phyloP scores from a whole-genome alignment of 208 protist species.

The Wallacemonas rigidus region DNA sequence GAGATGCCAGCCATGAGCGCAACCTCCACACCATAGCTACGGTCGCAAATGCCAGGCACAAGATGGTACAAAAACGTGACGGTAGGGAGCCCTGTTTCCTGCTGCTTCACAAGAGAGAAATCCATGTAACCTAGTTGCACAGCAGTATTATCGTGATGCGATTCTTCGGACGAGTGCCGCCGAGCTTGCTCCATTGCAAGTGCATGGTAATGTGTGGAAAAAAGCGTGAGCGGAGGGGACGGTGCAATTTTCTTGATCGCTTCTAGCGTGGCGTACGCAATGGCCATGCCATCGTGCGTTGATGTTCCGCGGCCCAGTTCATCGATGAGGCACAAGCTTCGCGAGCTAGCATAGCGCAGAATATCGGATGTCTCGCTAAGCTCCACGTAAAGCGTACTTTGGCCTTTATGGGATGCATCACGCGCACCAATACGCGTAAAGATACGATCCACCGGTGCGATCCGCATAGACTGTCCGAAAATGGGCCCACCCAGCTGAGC shows the following conservation, averaged over 20 bases:
- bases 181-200: constrained; percentile 86
- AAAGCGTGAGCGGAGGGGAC: constrained; percentile 83
- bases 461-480: constrained; percentile 59
- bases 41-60: constrained; percentile 78
- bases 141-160: neutral
- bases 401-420: constrained; percentile 95
- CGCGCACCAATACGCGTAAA: constrained; percentile 98
- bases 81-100: constrained; percentile 25
- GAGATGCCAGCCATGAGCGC: constrained; percentile 87
- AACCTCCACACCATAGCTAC: constrained; percentile 93
- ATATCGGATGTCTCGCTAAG: constrained; percentile 92
- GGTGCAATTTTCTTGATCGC: constrained; percentile 53
- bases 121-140: constrained; percentile 91
- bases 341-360: constrained; percentile 83
- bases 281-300: constrained; percentile 98
- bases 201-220: constrained; percentile 98
- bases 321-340: constrained; percentile 97
- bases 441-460: constrained; percentile 93
- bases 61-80: constrained; percentile 91
- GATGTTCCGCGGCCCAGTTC: constrained; percentile 98
- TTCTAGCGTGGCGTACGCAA: constrained; percentile 95
- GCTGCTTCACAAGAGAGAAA: constrained; percentile 53
- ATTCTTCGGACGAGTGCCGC: neutral
- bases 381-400: constrained; percentile 99
- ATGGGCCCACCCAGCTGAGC: constrained; percentile 98